Evolutionary conservation across 768 basidiomycete species (phyloP).

Genomic region (Pholiota molesta): DNA sequence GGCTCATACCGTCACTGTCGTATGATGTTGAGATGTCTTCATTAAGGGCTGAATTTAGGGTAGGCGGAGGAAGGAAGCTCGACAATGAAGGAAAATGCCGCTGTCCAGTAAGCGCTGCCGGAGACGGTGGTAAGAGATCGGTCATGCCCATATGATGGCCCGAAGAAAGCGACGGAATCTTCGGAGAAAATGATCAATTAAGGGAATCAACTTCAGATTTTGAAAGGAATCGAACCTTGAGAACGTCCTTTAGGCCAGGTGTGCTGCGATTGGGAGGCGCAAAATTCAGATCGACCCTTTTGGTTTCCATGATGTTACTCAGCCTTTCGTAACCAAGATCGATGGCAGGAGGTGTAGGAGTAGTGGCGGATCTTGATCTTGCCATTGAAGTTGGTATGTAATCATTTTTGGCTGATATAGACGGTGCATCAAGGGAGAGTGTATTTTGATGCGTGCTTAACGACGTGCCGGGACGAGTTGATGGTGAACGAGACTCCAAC

Average conservation of each 20-base stretch:
- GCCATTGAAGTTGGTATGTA: conserved; percentile 36
- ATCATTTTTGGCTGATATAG: conserved; percentile 26
- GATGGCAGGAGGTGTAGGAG: conserved; percentile 31
- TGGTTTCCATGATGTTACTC: conserved; percentile 4
- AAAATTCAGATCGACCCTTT: conserved; percentile 12
- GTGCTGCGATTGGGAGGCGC: conserved; percentile 32
- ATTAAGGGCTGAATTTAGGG: conserved; percentile 5
- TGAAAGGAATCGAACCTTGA: conserved; percentile 52
- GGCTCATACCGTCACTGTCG: conserved; percentile 4
- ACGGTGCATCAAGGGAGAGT: conserved; percentile 54
- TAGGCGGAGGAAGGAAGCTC: conserved; percentile 10
- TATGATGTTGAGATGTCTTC: conserved; percentile 1
- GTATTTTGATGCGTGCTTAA: conserved; percentile 55
- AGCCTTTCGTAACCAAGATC: conserved; percentile 10
- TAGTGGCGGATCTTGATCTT: conserved; percentile 46
- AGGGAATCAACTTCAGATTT: background rate
- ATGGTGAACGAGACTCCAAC: conserved; percentile 2
- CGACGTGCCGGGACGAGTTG: conserved; percentile 6
- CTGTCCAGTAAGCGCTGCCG: conserved; percentile 32
- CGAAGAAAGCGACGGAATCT: conserved; percentile 70
- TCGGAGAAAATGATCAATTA: conserved; percentile 2
- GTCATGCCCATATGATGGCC: conserved; percentile 70
- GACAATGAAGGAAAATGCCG: conserved; percentile 34
- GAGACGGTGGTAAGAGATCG: conserved; percentile 78
- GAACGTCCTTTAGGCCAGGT: conserved; percentile 71